Base-by-base conservation (phyloP, 495 filamentous ascomycete genomes). In the Friedmanniomyces endolithicus region DNA sequence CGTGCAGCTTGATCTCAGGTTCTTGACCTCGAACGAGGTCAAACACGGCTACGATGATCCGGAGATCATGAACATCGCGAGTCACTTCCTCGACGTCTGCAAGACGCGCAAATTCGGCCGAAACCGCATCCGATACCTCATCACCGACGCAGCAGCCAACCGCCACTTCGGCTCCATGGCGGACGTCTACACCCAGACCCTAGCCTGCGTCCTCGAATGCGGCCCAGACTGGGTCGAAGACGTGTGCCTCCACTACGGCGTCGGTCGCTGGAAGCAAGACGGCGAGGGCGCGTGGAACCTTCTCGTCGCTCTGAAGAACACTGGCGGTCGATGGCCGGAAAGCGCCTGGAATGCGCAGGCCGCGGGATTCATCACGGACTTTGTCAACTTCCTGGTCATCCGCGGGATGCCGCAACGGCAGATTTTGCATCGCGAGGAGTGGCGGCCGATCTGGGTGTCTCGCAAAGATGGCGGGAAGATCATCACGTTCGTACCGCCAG, bases 161-260 rank as follows among this genome's bases (percentile, higher is more conserved):
- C 29, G 34, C n/a, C 55, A 55, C 39, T 65, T 65, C 31, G 53
- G 61, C 41, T 46, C 47, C 7, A 63, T 68, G 59, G 31, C 48
- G 11, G 61, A 65, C 22, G 54, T 66, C 17, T 68, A 66, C 53
- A 50, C 46, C 19, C 57, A 64, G 34, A 65, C 65, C 1, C 58
- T 68, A 3, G 59, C 61, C 2, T 64, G 63, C 48, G 35, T 47
- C 1, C 62, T 64, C 60, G 61, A 63, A 19, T 64, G 61, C 56
- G 65, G 65, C 1, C 53, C 63, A 0, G 25, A 52, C 24, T 68
- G 63, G 63, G 19, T 65, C 9, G 48, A 48, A 11, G 58, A 64
- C 35, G 43, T 63, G 14, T 55, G 56, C 50, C n/a, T 39, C 11
- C 57, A 56, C 11, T 57, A 62, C 51, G 59, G 59, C 33, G 59